Conservation (phyloP, 176 grass and related monocot species). For the Miscanthus lutarioriparius region DNA sequence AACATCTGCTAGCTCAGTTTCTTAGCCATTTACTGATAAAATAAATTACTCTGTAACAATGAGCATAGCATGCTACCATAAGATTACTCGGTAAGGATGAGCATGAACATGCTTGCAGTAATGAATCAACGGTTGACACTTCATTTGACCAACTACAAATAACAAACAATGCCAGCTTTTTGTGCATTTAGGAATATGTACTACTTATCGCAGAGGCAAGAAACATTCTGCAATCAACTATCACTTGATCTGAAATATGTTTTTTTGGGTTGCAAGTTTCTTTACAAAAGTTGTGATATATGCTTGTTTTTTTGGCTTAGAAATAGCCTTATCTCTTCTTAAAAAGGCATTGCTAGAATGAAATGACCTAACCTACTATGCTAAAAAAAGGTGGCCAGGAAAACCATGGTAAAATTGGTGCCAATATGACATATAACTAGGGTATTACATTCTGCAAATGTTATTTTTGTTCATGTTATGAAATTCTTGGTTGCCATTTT, state of each 20-base stretch:
- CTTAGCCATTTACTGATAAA: neutral
- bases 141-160: neutral
- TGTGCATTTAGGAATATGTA: neutral
- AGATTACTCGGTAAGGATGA: neutral
- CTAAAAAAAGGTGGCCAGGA: neutral
- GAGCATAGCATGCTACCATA: neutral
- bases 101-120: neutral
- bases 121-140: neutral
- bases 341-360: neutral
- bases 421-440: neutral
- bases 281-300: neutral
- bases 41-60: neutral
- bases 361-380: neutral
- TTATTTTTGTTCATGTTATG: neutral
- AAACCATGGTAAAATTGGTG: neutral
- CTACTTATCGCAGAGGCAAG: neutral
- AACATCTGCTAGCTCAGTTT: neutral
- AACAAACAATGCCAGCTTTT: neutral
- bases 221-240: neutral
- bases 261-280: neutral
- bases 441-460: neutral
- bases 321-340: neutral
- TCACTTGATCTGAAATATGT: neutral
- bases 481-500: neutral
- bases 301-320: neutral